Evolutionary conservation across 1,139 yeast genomes (phyloP), one percentile per base, ranked within the genome.

Genomic region (Pichia inconspicua): DNA sequence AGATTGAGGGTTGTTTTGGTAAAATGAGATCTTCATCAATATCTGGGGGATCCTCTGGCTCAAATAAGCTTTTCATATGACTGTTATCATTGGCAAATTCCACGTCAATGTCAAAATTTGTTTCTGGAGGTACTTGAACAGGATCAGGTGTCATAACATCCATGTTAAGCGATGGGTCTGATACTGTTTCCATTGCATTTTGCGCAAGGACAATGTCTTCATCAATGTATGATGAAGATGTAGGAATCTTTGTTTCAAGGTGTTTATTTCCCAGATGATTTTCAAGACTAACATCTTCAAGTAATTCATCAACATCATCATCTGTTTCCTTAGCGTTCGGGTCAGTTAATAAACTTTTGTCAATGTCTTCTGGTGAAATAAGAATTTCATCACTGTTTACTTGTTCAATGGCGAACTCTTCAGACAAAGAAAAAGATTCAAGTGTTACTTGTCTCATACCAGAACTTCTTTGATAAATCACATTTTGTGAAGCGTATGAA

Each of bases 371-470:
- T 7, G 11, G 11, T 27, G 11, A 27, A 27, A 27, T 11, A 6
- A 30, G 3, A n/a, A 10, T 5, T 12, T 30, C 27, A 14, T 22
- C 37, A 30, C 15, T 15, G n/a, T 27, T 7, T 17, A 27, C 36
- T 8, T 36, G 39, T 3, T 32, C 38, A 25, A n/a, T 32, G 10
- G 34, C 12, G n/a, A 30, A 10, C 8, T 47, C 46, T 22, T 43
- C 40, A 19, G 30, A 35, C 17, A 41, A 41, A 8, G 46, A 44
- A 51, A 43, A 53, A 5, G 46, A 42, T 7, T 53, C 55, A 27
- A 56, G 40, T 9, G 40, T 54, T 4, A 44, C 35, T 42, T 55
- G 58, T 14, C 31, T 43, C 4, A 41, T 14, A 8, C 40, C 30
- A 8, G 15, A 12, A 12, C 47, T 48, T 42, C 57, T 44, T 25